phyloP scores from a whole-genome alignment of 2,329 filamentous ascomycete genomes.

The Biscogniauxia sp. region DNA sequence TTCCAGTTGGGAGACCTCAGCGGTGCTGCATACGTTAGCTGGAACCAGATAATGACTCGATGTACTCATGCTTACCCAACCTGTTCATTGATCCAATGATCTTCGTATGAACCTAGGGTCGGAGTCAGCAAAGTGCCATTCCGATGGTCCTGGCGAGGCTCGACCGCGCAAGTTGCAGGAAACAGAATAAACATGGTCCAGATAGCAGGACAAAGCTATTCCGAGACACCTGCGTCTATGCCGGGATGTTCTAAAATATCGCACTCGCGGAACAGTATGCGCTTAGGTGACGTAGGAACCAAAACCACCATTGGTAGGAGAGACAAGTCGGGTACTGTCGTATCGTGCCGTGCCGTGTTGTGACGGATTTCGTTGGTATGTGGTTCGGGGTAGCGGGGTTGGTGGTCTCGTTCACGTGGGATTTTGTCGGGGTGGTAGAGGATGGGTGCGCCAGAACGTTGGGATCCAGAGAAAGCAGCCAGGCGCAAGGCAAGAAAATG shows the following conservation, averaged over 20 bases:
- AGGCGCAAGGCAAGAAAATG: background rate
- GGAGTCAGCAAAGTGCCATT: slow-evolving; percentile 17
- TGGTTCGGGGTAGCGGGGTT: background rate
- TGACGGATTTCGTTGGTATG: background rate
- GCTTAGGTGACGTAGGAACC: background rate
- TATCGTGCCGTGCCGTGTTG: background rate
- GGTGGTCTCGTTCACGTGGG: too few relatives aligned
- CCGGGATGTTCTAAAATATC: background rate
- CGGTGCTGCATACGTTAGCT: slow-evolving; percentile 42
- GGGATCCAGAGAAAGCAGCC: background rate
- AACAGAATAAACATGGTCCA: background rate
- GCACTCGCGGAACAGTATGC: background rate
- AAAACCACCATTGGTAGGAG: background rate
- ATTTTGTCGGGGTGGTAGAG: background rate
- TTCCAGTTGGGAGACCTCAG: slow-evolving; percentile 68
- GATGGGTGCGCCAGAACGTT: background rate
- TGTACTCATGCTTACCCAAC: slow-evolving; percentile 24
- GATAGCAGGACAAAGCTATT: background rate
- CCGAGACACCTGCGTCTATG: background rate
- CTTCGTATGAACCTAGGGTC: slow-evolving; percentile 37
- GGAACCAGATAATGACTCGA: background rate
- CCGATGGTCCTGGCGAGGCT: background rate
- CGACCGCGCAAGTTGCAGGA: background rate
- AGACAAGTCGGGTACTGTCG: background rate
- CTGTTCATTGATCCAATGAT: slow-evolving; percentile 41